Evolutionary conservation across 2,329 filamentous ascomycete genomes (phyloP), one percentile per base, ranked within the genome.

Genomic region (Botrytis byssoidea): DNA sequence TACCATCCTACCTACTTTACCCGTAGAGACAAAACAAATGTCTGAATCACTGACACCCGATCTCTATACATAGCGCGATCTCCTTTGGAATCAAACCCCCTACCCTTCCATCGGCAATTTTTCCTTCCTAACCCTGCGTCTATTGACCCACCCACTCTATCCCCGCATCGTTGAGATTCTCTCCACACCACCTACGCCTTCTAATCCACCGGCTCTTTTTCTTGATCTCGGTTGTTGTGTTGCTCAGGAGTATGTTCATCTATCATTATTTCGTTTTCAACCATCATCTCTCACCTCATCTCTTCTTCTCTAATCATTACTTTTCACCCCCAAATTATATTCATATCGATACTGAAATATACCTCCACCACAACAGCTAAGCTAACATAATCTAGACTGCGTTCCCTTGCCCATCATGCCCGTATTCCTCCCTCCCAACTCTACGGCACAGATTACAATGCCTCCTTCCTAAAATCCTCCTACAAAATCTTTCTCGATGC

Each of bases 201-300:
- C 35, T 35, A 59, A 20, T 60, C 48, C 70, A 42, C 74, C 74
- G 18, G 35, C 65, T 1, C 69, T 51, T 4, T 75, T 83, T 10
- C 79, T 84, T 25, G 83, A 84, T 74, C 75, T 84, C 1, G 83
- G 82, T 22, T 83, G 82, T 66, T 83, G 82, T 74, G 79, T 84
- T 40, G 83, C 81, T 0, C 82, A 83, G 74, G 82, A 84, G 71
- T 73, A 73, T 18, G 64, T 61, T 25, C 10, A 18, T 8, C 7
- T 18, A 32, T 69, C 22, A 44, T 70, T 12, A 10, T 44, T 46
- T 6, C 57, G 22, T 25, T 25, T 6, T 42, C 0, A 22, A 42
- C 25, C 32, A 37, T 61, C 32, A 61, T n/a, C 12, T 40, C 42
- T 22, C 64, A 7, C 35, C 29, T 25, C 22, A 5, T 18, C 20